Base-by-base conservation (phyloP, 345 rosid species). In the Carallia brachiata region DNA sequence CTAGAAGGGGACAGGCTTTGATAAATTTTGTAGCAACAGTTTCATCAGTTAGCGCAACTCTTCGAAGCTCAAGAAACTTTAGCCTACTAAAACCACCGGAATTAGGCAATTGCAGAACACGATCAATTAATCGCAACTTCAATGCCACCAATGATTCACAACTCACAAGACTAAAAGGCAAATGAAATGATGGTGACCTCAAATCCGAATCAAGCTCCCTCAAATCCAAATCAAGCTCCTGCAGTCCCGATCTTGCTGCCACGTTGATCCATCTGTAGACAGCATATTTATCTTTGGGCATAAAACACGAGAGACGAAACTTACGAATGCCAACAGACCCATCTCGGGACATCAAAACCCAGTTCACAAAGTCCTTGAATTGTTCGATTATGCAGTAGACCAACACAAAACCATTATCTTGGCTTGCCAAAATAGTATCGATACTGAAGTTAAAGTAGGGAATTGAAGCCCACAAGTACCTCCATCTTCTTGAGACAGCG, bases 321-420 rank as follows among this genome's bases (percentile, higher is more conserved):
- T 17, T 16, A 39, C 31, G 9, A 40, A 68, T 7, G 31, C 18
- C 23, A 17, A 32, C 34, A 32, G 37, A 57, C 54, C 55, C 0
- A 16, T 56, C 36, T 28, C 6, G 53, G 10, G 52, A 55, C 32
- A 36, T 34, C 7, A 52, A 52, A 1, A 52, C 60, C 58, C 58
- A 66, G 61, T 53, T 67, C 15, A 67, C 70, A 36, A 56, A 55
- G 57, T 68, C 63, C 7, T 56, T 17, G 53, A 36, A 68, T 30
- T 27, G 3, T 3, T 16, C 30, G 2, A 1, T 32, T 32, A 32
- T 32, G 34, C 4, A 2, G 34, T 1, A 4, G 34, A 32, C 34
- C 2, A 32, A 32, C 34, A 2, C 34, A 32, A 32, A 32, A 32
- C 2, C 2, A 32, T 32, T 2, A 1, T 32, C 4, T 4, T 2